phyloP scores from a whole-genome alignment of 352 stramenopile genomes.

The Phytophthora pisi region DNA sequence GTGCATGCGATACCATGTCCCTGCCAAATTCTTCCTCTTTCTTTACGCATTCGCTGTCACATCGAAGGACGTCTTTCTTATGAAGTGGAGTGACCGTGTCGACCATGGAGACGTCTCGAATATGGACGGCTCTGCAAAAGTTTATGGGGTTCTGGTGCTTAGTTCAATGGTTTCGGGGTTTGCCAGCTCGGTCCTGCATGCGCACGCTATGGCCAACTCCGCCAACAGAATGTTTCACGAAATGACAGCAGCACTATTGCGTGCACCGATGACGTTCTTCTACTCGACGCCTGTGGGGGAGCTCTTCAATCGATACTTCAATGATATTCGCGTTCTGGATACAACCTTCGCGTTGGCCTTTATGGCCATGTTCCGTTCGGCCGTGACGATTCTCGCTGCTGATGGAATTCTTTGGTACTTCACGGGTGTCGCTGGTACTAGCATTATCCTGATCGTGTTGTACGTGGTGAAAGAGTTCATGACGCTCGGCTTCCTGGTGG shows the following conservation, averaged over 20 bases:
- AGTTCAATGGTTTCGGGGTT: conserved; percentile 43
- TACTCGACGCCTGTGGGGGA: conserved; percentile 51
- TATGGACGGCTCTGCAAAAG: conserved; percentile 35
- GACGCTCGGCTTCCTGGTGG: conserved; percentile 34
- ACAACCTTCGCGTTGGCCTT: conserved; percentile 34
- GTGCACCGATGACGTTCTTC: conserved; percentile 52
- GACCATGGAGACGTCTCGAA: conserved; percentile 30
- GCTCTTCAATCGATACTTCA: conserved; percentile 54
- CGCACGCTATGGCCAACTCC: conserved; percentile 37
- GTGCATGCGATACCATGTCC: conserved; percentile 32
- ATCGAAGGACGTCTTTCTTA: conserved; percentile 44
- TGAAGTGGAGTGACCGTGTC: conserved; percentile 44
- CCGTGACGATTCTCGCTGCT: conserved; percentile 33
- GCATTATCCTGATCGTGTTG: conserved; percentile 43
- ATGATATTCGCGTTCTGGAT: conserved; percentile 41
- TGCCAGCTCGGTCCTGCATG: conserved; percentile 41
- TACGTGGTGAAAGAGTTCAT: conserved; percentile 45
- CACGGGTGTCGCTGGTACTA: conserved; percentile 33
- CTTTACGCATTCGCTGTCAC: conserved; percentile 35
- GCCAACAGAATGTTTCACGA: conserved; percentile 47
- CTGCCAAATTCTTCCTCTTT: conserved; percentile 39
- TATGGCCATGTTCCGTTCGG: conserved; percentile 41
- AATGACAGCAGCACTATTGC: conserved; percentile 52
- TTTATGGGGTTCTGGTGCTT: conserved; percentile 42
- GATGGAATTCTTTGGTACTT: conserved; percentile 47